Percentiles rank a stretch among this genome's conserved stretches.
phyloP scores from a whole-genome alignment of 108 stramenopile species.

The Nannochloropsis oceanica region DNA sequence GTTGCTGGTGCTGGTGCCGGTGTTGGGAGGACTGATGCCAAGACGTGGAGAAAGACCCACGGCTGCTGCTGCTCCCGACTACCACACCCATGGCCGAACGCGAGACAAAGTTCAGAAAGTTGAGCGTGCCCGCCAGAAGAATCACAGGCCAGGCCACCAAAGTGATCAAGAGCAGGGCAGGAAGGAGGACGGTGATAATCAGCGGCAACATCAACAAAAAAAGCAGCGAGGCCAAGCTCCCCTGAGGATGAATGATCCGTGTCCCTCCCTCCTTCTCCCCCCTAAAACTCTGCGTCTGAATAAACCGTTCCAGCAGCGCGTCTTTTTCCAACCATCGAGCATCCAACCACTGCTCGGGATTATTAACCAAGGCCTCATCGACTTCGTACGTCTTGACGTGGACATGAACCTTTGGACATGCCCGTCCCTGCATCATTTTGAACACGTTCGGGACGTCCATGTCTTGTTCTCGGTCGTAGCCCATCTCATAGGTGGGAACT shows the following conservation, averaged over 20 bases:
- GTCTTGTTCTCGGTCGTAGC: slow-evolving; percentile 27
- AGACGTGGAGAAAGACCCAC: too few species aligned
- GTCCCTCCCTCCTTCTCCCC: background rate
- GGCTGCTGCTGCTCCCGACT: background rate
- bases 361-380: background rate
- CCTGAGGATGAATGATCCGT: background rate
- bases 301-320: slow-evolving; percentile 23
- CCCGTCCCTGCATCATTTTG: slow-evolving; percentile 13
- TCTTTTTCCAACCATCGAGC: slow-evolving; percentile 34
- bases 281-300: slow-evolving; percentile 16
- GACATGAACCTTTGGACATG: slow-evolving; percentile 16
- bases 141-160: background rate
- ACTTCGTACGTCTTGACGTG: slow-evolving; percentile 27
- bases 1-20: too few species aligned
- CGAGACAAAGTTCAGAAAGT: background rate
- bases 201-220: background rate
- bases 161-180: background rate
- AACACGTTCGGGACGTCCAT: slow-evolving; percentile 18
- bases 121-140: background rate
- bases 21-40: too few species aligned
- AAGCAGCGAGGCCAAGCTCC: background rate
- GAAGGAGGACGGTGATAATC: background rate
- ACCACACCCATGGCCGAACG: background rate
- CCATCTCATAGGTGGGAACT: slow-evolving; percentile 31
- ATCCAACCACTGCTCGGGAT: background rate